Conservation (phyloP, 2,329 filamentous ascomycete genomes). For the Fusarium equiseti region DNA sequence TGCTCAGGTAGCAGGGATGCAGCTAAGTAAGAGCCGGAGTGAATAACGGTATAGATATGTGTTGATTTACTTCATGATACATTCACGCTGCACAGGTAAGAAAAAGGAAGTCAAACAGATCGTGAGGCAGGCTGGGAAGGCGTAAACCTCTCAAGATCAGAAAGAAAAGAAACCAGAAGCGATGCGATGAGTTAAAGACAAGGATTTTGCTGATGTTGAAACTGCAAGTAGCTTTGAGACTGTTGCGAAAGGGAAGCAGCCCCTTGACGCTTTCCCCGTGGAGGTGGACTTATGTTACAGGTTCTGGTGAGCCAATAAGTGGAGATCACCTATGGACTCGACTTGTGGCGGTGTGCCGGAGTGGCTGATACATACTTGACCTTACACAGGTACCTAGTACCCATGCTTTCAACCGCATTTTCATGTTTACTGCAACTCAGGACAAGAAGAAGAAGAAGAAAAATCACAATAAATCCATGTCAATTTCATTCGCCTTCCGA, state of each 20-base stretch:
- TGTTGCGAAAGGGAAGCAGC: conserved; percentile 36
- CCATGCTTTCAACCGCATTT: not conserved
- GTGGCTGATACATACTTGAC: conserved; percentile 30
- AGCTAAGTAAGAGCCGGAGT: conserved; percentile 14
- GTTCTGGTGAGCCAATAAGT: conserved; percentile 35
- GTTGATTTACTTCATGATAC: conserved; percentile 40
- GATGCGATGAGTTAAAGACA: conserved; percentile 2
- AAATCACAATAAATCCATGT: not conserved
- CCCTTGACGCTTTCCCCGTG: conserved; percentile 27
- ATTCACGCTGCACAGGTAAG: conserved; percentile 1
- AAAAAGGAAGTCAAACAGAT: not conserved
- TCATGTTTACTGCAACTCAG: not conserved
- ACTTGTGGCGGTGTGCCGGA: conserved; percentile 33
- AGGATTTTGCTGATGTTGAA: conserved; percentile 29
- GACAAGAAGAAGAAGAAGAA: not conserved
- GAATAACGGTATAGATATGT: conserved; percentile 5
- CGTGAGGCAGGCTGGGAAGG: not conserved
- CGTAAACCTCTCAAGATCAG: not conserved
- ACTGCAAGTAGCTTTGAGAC: conserved; percentile 22
- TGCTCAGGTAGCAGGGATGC: conserved; percentile 16
- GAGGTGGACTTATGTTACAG: conserved; percentile 15
- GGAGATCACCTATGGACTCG: not conserved
- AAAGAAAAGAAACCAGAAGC: not conserved
- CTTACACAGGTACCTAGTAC: not conserved
- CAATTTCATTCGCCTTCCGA: too few relatives aligned